Percentiles rank a stretch among this genome's conserved stretches.
These are phyloP conservation scores for Floccularia luteovirens DNA, from an alignment of 768 basidiomycete genomes.

Conservation along the genomic window DNA sequence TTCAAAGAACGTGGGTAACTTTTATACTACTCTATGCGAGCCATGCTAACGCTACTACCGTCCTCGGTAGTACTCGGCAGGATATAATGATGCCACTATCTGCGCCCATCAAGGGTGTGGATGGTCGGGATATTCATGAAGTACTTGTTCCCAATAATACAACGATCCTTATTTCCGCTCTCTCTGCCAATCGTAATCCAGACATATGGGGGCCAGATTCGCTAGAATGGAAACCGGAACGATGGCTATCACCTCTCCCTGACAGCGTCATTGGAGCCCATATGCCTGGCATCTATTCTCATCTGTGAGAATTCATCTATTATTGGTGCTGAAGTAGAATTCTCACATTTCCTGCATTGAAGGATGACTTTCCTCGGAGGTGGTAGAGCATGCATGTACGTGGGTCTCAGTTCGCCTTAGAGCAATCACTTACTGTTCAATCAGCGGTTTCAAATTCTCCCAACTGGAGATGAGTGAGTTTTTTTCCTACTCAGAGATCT, in stretches of 20 bases:
- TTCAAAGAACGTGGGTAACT: conserved; percentile 9
- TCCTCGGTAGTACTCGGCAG: conserved; percentile 19
- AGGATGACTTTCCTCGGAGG: conserved; percentile 40
- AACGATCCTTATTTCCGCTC: conserved; percentile 25
- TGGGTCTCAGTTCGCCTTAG: conserved; percentile 5
- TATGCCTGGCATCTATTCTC: conserved; percentile 36
- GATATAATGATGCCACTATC: conserved; percentile 34
- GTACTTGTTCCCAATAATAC: conserved; percentile 32
- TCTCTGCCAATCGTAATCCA: conserved; percentile 28
- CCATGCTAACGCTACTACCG: background rate
- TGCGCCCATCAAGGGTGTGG: conserved; percentile 22
- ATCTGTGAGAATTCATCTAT: conserved; percentile 21
- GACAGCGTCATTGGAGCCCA: conserved; percentile 24
- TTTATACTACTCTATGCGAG: background rate
- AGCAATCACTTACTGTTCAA: background rate
- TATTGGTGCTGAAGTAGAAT: background rate
- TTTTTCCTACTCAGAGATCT: background rate
- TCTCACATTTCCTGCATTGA: background rate
- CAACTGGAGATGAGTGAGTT: conserved; percentile 44
- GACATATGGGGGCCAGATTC: conserved; percentile 40
- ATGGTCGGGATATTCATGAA: conserved; percentile 27
- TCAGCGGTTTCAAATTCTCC: conserved; percentile 46
- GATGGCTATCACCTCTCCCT: conserved; percentile 36
- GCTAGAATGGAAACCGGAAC: conserved; percentile 42
- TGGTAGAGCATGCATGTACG: conserved; percentile 37